Conservation (phyloP, 257 asterid genomes). For the Cynanchum wilfordii region DNA sequence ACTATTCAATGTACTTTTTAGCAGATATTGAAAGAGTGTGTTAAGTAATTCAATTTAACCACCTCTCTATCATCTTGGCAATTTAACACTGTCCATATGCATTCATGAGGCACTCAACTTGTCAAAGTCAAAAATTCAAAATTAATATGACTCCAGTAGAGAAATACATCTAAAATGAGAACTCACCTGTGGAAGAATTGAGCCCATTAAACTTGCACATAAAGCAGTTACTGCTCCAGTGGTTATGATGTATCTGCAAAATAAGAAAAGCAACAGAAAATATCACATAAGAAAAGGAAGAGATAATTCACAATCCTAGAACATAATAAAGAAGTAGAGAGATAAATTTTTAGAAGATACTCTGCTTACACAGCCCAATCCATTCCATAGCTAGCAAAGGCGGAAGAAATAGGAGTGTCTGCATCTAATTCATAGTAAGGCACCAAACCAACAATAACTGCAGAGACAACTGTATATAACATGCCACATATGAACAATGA, state of each 20-base stretch:
- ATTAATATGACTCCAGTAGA: not conserved
- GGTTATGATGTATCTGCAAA: constrained; percentile 32
- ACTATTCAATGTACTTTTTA: too few relatives aligned
- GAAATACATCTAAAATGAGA: not conserved
- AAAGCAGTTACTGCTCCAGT: constrained; percentile 39
- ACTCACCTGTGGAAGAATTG: constrained; percentile 39
- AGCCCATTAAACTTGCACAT: constrained; percentile 39
- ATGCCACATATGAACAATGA: constrained; percentile 27
- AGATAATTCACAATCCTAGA: not conserved
- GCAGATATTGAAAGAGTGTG: too few relatives aligned
- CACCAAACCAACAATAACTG: constrained; percentile 37
- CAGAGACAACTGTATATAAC: constrained; percentile 35
- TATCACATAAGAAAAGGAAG: not conserved
- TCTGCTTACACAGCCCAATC: constrained; percentile 38
- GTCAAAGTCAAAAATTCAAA: not conserved
- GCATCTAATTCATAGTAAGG: constrained; percentile 38
- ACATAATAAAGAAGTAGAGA: not conserved
- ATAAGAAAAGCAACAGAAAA: not conserved
- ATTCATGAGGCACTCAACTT: not conserved
- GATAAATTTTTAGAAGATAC: not conserved
- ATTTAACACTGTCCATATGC: too few relatives aligned
- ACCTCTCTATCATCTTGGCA: too few relatives aligned
- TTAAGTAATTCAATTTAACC: too few relatives aligned
- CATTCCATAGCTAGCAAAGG: constrained; percentile 33
- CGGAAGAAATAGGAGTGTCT: constrained; percentile 39